Evolutionary conservation across 352 stramenopile genomes (phyloP).

Genomic region (Phytophthora sp.): DNA sequence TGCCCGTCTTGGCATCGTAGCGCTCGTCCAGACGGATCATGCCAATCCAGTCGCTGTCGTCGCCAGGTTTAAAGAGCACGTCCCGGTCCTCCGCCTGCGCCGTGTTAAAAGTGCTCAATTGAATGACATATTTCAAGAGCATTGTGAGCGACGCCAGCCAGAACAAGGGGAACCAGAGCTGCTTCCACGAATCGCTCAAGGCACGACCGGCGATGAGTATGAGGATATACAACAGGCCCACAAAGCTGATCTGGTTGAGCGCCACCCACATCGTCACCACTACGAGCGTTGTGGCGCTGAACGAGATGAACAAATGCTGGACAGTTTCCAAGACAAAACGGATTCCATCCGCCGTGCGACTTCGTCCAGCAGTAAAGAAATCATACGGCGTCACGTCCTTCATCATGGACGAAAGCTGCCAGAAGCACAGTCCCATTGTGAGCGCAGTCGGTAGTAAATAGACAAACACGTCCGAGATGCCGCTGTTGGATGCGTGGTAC

Average conservation of each 20-base stretch:
- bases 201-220: constrained; percentile 62
- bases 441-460: constrained; percentile 79
- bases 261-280: constrained; percentile 77
- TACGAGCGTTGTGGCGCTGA: constrained; percentile 69
- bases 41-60: constrained; percentile 65
- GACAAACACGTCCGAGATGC: constrained; percentile 76
- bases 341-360: constrained; percentile 55
- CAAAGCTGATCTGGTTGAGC: constrained; percentile 63
- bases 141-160: constrained; percentile 72
- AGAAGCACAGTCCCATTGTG: constrained; percentile 81
- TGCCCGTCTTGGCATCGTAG: constrained; percentile 38
- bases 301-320: constrained; percentile 70
- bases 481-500: constrained; percentile 60
- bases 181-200: constrained; percentile 64
- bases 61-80: constrained; percentile 50
- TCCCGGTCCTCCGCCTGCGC: constrained; percentile 29
- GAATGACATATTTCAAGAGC: constrained; percentile 69
- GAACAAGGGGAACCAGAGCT: constrained; percentile 81
- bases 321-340: constrained; percentile 62
- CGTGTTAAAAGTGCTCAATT: constrained; percentile 62
- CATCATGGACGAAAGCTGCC: constrained; percentile 82
- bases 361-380: constrained; percentile 66
- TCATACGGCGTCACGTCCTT: constrained; percentile 68
- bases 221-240: constrained; percentile 73
- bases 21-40: constrained; percentile 59